A percentile compares a stretch with the other conserved stretches of the same genome.
Evolutionary conservation across 176 grass and related monocot genomes (phyloP).

Genomic region (Tillandsia leiboldiana): DNA sequence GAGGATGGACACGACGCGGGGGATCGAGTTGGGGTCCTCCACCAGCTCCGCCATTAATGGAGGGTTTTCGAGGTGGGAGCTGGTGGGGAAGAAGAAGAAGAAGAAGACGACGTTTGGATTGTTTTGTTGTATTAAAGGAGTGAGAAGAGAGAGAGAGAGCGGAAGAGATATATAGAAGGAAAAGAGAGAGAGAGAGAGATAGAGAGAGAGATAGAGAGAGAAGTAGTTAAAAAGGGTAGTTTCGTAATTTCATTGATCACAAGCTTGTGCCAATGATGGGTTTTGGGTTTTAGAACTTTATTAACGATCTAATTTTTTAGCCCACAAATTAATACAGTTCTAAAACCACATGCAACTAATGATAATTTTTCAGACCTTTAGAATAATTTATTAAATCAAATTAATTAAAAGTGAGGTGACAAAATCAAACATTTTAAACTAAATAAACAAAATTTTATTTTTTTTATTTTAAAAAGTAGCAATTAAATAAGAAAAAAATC

Average conservation of each 20-base stretch:
- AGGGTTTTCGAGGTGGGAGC: constrained; percentile 26
- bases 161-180: constrained; percentile 7
- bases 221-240: not conserved
- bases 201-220: not conserved
- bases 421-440: too few relatives aligned
- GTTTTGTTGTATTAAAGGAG: not conserved
- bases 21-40: constrained; percentile 39
- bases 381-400: too few relatives aligned
- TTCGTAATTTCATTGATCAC: not conserved
- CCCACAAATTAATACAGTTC: too few relatives aligned
- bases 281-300: too few relatives aligned
- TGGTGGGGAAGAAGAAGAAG: constrained; percentile 12
- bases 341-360: too few relatives aligned
- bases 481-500: too few relatives aligned
- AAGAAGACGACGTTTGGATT: not conserved
- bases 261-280: too few relatives aligned
- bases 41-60: constrained; percentile 29
- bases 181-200: not conserved
- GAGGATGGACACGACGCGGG: constrained; percentile 67
- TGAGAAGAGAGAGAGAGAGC: not conserved
- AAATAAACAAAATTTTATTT: too few relatives aligned
- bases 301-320: too few relatives aligned
- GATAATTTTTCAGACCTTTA: too few relatives aligned
- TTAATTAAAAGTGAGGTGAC: too few relatives aligned
- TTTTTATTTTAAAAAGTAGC: too few relatives aligned